Conservation (phyloP, 2,329 filamentous ascomycete species). For the Botrytis medusae region DNA sequence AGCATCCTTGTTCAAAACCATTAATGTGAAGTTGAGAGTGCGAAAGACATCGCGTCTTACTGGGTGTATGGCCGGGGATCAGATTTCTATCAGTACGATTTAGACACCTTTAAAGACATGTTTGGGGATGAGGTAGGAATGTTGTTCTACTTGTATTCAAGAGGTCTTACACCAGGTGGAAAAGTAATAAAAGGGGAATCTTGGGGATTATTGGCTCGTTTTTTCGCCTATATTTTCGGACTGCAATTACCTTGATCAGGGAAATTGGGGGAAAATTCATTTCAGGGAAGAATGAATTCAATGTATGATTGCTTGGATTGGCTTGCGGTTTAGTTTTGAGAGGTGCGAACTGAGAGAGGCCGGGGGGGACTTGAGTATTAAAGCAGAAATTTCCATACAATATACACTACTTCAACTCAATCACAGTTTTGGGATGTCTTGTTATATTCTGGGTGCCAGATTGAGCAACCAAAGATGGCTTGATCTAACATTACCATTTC, state of each 20-base stretch:
- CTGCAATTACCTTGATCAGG: too few species aligned
- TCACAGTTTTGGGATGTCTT: background rate
- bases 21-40: rapidly evolving
- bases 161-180: background rate
- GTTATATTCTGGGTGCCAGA: background rate
- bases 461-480: background rate
- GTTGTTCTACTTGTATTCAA: conserved; percentile 9
- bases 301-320: too few species aligned
- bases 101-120: background rate
- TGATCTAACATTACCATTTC: background rate
- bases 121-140: conserved; percentile 6
- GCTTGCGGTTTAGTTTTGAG: background rate
- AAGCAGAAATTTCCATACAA: background rate
- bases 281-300: too few species aligned
- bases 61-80: conserved; percentile 10
- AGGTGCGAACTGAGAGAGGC: background rate
- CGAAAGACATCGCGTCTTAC: background rate
- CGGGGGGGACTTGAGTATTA: background rate
- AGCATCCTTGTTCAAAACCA: conserved; percentile 11
- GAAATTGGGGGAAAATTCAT: too few species aligned
- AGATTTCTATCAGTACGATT: conserved; percentile 12
- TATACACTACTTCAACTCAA: background rate
- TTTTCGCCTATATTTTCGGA: too few species aligned
- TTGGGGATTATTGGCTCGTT: background rate
- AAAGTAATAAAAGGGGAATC: rapidly evolving